Evolutionary conservation across 2,329 filamentous ascomycete genomes (phyloP).

Genomic region (Ceratocystis diversiconidia): DNA sequence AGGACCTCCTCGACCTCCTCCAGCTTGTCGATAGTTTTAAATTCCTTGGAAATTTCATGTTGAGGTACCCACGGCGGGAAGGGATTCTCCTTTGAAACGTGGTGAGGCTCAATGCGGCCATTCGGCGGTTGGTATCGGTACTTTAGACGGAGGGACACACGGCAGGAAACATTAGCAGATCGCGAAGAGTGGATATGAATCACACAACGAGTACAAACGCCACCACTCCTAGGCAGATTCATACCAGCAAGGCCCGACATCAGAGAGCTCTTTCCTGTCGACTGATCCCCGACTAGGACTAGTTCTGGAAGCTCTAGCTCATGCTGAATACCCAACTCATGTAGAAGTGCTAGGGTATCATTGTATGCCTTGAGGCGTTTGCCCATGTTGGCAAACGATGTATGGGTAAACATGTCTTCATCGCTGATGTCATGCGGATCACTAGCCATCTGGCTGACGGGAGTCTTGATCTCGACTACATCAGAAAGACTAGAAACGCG

Average conservation of each 20-base stretch:
- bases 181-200: constrained; percentile 60
- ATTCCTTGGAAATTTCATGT: constrained; percentile 36
- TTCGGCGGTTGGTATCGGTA: constrained; percentile 41
- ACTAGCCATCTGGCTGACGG: neutral
- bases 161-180: constrained; percentile 50
- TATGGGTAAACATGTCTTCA: constrained; percentile 31
- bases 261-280: constrained; percentile 62
- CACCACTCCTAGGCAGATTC: constrained; percentile 53
- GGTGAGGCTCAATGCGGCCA: constrained; percentile 29
- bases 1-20: constrained; percentile 52
- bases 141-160: constrained; percentile 49
- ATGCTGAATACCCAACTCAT: constrained; percentile 58
- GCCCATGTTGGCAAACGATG: constrained; percentile 40
- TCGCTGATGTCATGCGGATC: constrained; percentile 4
- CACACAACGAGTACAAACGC: constrained; percentile 68
- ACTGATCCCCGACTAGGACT: constrained; percentile 74
- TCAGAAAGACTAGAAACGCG: neutral
- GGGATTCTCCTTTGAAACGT: constrained; percentile 36
- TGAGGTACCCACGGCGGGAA: constrained; percentile 53
- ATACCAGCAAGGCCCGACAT: constrained; percentile 55
- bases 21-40: constrained; percentile 49
- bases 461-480: constrained; percentile 8
- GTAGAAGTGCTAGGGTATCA: constrained; percentile 51
- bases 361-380: constrained; percentile 51
- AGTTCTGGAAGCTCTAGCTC: constrained; percentile 61